Evolutionary conservation across 2,329 filamentous ascomycete species (phyloP).

Genomic region (Shiraia bambusicola): DNA sequence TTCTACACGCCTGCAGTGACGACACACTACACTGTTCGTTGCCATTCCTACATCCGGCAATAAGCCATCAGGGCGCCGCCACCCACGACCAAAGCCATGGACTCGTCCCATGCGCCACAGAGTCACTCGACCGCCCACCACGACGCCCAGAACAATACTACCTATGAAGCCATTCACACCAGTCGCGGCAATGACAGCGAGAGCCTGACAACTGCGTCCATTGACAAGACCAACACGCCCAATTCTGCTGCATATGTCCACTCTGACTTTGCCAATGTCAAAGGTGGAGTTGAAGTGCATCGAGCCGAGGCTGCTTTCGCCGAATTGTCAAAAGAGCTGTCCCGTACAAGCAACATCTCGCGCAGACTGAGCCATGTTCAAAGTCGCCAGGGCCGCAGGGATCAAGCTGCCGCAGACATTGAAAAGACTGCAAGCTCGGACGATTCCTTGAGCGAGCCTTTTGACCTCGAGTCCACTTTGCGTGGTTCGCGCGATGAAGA

Average conservation of each 20-base stretch:
- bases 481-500: slow-evolving; percentile 72
- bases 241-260: slow-evolving; percentile 25
- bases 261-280: slow-evolving; percentile 16
- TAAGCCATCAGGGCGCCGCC: slow-evolving; percentile 1
- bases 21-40: too few species aligned
- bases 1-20: too few species aligned
- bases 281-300: slow-evolving; percentile 59
- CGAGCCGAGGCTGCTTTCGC: slow-evolving; percentile 71
- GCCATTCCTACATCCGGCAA: too few species aligned
- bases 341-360: slow-evolving; percentile 42
- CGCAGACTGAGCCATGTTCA: slow-evolving; percentile 47
- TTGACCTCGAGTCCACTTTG: slow-evolving; percentile 74
- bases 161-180: slow-evolving; percentile 34
- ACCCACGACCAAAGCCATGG: slow-evolving; percentile 21
- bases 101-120: slow-evolving; percentile 23
- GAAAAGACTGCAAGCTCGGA: slow-evolving; percentile 55
- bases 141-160: slow-evolving; percentile 23
- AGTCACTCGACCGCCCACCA: slow-evolving; percentile 23
- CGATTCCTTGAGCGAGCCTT: slow-evolving; percentile 52
- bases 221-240: slow-evolving; percentile 21
- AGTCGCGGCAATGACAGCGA: slow-evolving; percentile 17
- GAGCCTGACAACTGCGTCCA: slow-evolving; percentile 25
- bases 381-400: slow-evolving; percentile 48
- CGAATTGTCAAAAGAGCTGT: slow-evolving; percentile 58
- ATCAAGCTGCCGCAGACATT: slow-evolving; percentile 49